These are phyloP conservation scores for Peterozyma toletana DNA, from an alignment of 805 yeast genomes.

Conservation along the genomic window DNA sequence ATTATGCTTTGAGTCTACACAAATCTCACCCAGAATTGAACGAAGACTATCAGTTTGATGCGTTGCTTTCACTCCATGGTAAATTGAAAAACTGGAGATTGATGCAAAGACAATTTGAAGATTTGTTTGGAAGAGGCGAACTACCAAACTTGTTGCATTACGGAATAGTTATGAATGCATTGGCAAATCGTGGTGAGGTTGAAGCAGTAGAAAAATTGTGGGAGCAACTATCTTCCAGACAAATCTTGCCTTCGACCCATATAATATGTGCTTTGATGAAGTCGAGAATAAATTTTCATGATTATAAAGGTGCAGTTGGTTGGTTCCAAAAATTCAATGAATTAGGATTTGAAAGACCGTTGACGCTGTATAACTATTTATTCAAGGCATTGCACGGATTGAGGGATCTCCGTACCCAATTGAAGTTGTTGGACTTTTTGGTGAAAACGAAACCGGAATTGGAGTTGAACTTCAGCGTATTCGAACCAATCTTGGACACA, in stretches of 20 bases:
- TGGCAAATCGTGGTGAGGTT: conserved; percentile 42
- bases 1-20: conserved; percentile 26
- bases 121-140: conserved; percentile 43
- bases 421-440: conserved; percentile 22
- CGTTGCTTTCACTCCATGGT: conserved; percentile 39
- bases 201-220: conserved; percentile 43
- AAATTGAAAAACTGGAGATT: conserved; percentile 41
- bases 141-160: conserved; percentile 42
- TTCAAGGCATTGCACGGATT: conserved; percentile 27
- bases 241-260: conserved; percentile 36
- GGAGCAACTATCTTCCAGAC: conserved; percentile 35
- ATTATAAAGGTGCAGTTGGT: conserved; percentile 26
- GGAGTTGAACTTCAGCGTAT: conserved; percentile 8
- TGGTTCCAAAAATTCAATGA: conserved; percentile 27
- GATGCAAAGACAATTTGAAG: conserved; percentile 50
- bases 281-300: conserved; percentile 28
- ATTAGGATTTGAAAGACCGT: conserved; percentile 20
- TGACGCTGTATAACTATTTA: conserved; percentile 25
- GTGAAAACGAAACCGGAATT: conserved; percentile 1
- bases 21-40: conserved; percentile 31
- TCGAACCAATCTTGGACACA: conserved; percentile 14
- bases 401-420: conserved; percentile 27
- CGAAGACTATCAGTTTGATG: conserved; percentile 38
- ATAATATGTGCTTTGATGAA: conserved; percentile 39
- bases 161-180: conserved; percentile 50